Conservation (phyloP, 2,329 filamentous ascomycete species). For the Davidsoniella eucalypti region DNA sequence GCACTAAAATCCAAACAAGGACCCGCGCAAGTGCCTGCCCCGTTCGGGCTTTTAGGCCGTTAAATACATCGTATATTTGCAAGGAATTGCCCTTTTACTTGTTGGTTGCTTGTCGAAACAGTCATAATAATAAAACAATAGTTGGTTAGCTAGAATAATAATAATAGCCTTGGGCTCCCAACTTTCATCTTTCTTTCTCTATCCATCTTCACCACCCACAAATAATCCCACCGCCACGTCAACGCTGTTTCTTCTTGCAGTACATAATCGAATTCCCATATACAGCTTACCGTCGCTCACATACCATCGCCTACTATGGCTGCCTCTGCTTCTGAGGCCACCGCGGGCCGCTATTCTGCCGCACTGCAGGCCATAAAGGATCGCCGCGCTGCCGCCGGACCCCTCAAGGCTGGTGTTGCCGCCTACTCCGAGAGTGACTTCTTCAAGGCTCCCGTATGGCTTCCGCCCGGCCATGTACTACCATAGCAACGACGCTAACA, state of each 20-base stretch:
- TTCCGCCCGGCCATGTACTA: slow-evolving; percentile 6
- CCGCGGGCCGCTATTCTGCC: slow-evolving; percentile 9
- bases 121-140: not conserved
- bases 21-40: no score
- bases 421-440: slow-evolving; percentile 62
- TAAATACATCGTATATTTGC: no score
- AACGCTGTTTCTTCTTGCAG: not conserved
- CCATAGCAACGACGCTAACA: not conserved
- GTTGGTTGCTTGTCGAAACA: no score
- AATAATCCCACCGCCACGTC: not conserved
- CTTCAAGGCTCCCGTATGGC: slow-evolving; percentile 58
- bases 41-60: no score
- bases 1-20: no score
- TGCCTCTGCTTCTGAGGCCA: slow-evolving; percentile 2
- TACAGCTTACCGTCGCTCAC: not conserved
- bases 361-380: slow-evolving; percentile 45
- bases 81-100: no score
- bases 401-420: slow-evolving; percentile 58
- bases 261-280: not conserved
- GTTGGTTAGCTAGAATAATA: no score
- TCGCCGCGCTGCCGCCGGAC: slow-evolving; percentile 53
- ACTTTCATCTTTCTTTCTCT: no score
- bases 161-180: no score
- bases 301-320: slow-evolving; percentile 2
- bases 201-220: not conserved